These are phyloP conservation scores for Trichoderma arundinaceum DNA, from an alignment of 2,329 filamentous ascomycete species.

Conservation along the genomic window DNA sequence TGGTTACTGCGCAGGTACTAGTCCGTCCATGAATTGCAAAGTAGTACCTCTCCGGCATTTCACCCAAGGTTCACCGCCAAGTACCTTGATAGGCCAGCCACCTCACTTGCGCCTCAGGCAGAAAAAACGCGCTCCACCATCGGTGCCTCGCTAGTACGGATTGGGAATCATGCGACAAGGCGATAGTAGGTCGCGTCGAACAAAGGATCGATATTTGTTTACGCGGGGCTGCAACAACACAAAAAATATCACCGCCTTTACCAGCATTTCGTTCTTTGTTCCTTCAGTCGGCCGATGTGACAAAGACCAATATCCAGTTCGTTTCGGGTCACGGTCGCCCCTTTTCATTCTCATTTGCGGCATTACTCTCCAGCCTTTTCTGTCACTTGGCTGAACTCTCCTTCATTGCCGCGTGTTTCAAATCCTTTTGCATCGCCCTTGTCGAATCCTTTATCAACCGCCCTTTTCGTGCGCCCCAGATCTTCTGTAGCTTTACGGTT, in stretches of 20 bases:
- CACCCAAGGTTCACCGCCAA: background rate
- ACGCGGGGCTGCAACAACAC: slow-evolving; percentile 30
- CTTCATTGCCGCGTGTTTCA: slow-evolving; percentile 34
- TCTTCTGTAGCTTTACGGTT: background rate
- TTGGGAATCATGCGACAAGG: slow-evolving; percentile 11
- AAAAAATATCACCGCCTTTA: slow-evolving; percentile 16
- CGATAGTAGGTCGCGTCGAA: slow-evolving; percentile 28
- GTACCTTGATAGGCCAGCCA: slow-evolving; percentile 3
- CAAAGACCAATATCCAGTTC: slow-evolving; percentile 26
- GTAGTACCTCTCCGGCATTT: slow-evolving; percentile 13
- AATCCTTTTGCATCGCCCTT: slow-evolving; percentile 36
- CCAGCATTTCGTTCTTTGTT: slow-evolving; percentile 9
- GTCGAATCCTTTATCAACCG: slow-evolving; percentile 34
- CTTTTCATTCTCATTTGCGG: slow-evolving; percentile 37
- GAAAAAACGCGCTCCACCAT: slow-evolving; percentile 33
- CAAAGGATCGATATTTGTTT: slow-evolving; percentile 32
- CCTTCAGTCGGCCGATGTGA: background rate
- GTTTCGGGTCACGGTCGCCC: slow-evolving; percentile 38
- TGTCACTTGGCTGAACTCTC: slow-evolving; percentile 34
- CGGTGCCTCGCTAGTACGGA: background rate
- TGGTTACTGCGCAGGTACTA: slow-evolving; percentile 3
- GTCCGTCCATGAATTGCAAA: background rate
- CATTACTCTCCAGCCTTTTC: slow-evolving; percentile 37
- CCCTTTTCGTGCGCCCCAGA: slow-evolving; percentile 32
- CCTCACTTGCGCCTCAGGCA: slow-evolving; percentile 37